Conservation (phyloP, 345 rosid genomes). For the Aquilaria sinensis region DNA sequence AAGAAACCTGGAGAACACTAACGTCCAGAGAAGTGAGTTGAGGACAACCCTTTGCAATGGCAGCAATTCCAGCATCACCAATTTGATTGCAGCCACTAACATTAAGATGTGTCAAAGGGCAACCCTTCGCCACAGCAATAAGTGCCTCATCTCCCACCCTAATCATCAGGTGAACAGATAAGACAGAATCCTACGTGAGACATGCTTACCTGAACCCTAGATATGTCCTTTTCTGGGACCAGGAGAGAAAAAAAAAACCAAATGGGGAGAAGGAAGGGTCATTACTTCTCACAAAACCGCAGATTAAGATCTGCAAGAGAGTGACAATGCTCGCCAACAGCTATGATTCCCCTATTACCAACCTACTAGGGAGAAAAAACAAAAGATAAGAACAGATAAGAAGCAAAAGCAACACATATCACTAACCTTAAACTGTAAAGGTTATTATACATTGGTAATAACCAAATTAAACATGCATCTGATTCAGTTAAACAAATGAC, state of each 20-base stretch:
- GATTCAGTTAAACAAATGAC: too few species aligned
- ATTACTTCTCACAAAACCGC: constrained; percentile 80
- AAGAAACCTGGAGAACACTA: constrained; percentile 76
- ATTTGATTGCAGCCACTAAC: constrained; percentile 86
- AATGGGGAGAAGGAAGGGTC: neutral
- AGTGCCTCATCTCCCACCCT: constrained; percentile 90
- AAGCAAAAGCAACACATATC: neutral
- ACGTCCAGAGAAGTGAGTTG: constrained; percentile 67
- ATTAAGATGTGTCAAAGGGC: constrained; percentile 66
- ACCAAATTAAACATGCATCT: too few species aligned
- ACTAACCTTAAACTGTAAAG: too few species aligned
- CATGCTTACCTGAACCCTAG: neutral
- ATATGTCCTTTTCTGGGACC: neutral
- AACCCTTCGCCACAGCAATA: constrained; percentile 65
- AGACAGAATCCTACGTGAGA: neutral
- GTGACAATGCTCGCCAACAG: constrained; percentile 72
- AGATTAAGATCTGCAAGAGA: constrained; percentile 79
- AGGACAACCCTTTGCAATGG: constrained; percentile 84
- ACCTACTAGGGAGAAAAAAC: constrained; percentile 31
- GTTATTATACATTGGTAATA: too few species aligned
- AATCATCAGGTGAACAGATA: neutral
- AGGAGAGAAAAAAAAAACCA: neutral
- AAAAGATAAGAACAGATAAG: neutral
- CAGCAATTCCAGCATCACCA: constrained; percentile 76
- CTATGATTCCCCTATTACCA: constrained; percentile 76